These are phyloP conservation scores for Lycium ferocissimum DNA, from an alignment of 257 asterid species.

Conservation along the genomic window DNA sequence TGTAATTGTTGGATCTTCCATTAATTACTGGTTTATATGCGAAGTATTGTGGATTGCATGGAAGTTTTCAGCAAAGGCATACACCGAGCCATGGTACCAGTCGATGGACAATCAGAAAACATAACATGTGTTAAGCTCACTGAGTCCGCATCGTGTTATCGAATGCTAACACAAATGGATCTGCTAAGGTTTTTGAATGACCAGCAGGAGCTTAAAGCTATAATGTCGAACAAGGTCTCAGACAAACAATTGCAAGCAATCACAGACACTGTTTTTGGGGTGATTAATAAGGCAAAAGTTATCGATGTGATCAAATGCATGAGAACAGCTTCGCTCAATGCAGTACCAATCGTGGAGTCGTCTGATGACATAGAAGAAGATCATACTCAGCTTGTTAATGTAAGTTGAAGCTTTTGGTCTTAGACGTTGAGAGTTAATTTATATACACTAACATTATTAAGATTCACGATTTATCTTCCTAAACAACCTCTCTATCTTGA, in stretches of 20 bases:
- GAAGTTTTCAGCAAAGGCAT: slow-evolving; percentile 93
- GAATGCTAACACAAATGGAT: slow-evolving; percentile 91
- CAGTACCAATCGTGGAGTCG: slow-evolving; percentile 70
- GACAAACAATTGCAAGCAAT: slow-evolving; percentile 54
- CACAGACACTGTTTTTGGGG: slow-evolving; percentile 60
- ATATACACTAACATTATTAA: background rate
- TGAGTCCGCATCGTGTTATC: slow-evolving; percentile 81
- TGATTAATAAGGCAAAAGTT: slow-evolving; percentile 56
- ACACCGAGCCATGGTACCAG: slow-evolving; percentile 86
- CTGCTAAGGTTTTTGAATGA: slow-evolving; percentile 62
- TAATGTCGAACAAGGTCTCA: slow-evolving; percentile 43
- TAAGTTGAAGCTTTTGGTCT: slow-evolving; percentile 29
- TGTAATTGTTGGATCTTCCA: background rate
- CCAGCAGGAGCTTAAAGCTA: slow-evolving; percentile 52
- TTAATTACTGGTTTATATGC: background rate
- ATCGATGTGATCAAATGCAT: slow-evolving; percentile 74
- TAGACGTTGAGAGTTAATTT: background rate
- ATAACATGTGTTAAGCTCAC: slow-evolving; percentile 70
- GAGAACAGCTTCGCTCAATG: slow-evolving; percentile 69
- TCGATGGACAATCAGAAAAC: slow-evolving; percentile 72
- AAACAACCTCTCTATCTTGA: too few species aligned
- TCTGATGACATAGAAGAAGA: slow-evolving; percentile 43
- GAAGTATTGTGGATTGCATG: slow-evolving; percentile 82
- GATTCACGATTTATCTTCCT: too few species aligned
- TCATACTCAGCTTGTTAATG: slow-evolving; percentile 64